Evolutionary conservation across 371 early-diverging fungal species (phyloP), one percentile per base, ranked within the genome.

Genomic region (Mortierella sp.): DNA sequence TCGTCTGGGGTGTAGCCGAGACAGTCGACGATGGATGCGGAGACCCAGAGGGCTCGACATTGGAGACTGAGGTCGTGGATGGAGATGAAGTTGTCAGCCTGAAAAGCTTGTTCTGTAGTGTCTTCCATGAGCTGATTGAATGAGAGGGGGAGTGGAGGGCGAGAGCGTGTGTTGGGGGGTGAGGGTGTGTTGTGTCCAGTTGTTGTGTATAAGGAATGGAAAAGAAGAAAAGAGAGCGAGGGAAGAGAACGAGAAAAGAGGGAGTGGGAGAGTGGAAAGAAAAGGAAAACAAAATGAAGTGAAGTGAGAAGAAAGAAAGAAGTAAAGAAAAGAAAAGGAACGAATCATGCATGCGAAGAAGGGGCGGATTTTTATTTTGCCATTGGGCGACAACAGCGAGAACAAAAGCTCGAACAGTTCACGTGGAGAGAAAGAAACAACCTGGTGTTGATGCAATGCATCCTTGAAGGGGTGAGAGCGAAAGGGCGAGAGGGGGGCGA

Each of bases 21-120:
- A 9, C 88, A 82, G 5, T 88, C 88, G 16, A 76, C 74, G 6
- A 90, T 81, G 52, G 88, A 86, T 8, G 87, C 87, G 8, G 90
- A 89, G 13, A 80, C 79, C 73, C 87, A 92, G 3, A 88, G 73
- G 44, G 85, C 84, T n/a, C 74, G 80, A 22, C 84, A 86, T 9
- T 77, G 70, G 0, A 89, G 83, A 1, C 86, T 86, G 65, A 89
- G 86, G 73, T 91, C 91, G 68, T 88, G 90, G 52, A 90, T 90
- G 24, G 87, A 79, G 53, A 91, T 89, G 66, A 79, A 91, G 66
- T 82, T 89, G 52, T 72, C 47, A 31, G 43, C 72, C n/a, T 65
- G 41, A 34, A 72, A 72, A 7, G 26, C 2, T 10, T 43, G 2
- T 43, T 39, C n/a, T 2, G 22, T 26, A 6, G 19, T 19, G 29